These are phyloP conservation scores for Colletotrichum zoysiae DNA, from an alignment of 2,329 filamentous ascomycete genomes.

Conservation along the genomic window DNA sequence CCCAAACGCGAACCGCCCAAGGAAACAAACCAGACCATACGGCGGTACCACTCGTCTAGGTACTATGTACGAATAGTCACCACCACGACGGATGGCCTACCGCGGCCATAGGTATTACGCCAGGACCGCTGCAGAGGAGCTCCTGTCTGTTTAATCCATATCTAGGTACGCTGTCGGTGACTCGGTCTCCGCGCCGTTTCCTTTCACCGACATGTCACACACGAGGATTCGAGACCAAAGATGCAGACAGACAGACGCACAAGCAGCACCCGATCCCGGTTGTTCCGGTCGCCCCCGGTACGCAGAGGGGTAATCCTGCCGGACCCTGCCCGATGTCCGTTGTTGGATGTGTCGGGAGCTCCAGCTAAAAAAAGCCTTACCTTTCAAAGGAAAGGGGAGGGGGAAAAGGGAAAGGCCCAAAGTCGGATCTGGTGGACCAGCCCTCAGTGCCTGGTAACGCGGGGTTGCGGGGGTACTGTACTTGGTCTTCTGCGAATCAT, in stretches of 20 bases:
- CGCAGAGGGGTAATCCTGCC: too few relatives aligned
- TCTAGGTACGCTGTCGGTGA: too few relatives aligned
- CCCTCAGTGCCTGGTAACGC: constrained; percentile 35
- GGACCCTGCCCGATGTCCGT: too few relatives aligned
- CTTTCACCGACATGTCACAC: not conserved
- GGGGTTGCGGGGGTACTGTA: constrained; percentile 39
- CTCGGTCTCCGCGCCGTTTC: too few relatives aligned
- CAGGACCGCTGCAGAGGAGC: not conserved
- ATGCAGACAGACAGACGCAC: not conserved
- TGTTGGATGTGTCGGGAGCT: not conserved
- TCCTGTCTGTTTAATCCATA: too few relatives aligned
- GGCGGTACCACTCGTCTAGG: not conserved
- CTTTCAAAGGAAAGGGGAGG: not conserved
- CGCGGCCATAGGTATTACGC: not conserved
- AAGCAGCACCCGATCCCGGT: not conserved
- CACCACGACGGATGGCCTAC: not conserved
- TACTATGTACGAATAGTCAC: too few relatives aligned
- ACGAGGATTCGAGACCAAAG: constrained; percentile 16
- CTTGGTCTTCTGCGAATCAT: constrained; percentile 38
- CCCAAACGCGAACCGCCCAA: not conserved
- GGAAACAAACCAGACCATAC: not conserved
- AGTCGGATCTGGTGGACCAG: constrained; percentile 37
- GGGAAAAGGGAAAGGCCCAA: not conserved
- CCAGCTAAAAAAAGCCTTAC: constrained; percentile 6
- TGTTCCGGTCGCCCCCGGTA: too few relatives aligned